Evolutionary conservation across 768 basidiomycete genomes (phyloP).

Genomic region (Tylopilus plumbeoviolaceoides): DNA sequence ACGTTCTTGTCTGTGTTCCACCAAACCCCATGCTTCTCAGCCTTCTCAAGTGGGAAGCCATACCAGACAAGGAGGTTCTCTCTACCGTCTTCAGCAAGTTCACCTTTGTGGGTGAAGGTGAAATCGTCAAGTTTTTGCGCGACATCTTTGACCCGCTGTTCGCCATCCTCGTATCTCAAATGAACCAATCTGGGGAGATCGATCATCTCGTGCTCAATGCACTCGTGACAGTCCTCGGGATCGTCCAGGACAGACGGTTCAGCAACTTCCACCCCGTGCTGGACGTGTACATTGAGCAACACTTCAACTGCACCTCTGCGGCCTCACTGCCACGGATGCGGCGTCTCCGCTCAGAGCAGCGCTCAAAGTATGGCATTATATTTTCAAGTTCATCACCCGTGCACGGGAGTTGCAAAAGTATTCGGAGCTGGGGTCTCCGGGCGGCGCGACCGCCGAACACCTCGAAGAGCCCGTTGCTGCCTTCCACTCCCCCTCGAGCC

Average conservation of each 20-base stretch:
- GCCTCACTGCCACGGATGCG: slow-evolving; percentile 68
- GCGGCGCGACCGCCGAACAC: slow-evolving; percentile 81
- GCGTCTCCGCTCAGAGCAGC: slow-evolving; percentile 82
- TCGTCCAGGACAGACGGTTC: slow-evolving; percentile 91
- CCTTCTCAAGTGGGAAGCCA: slow-evolving; percentile 76
- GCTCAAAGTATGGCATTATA: slow-evolving; percentile 94
- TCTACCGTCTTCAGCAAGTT: slow-evolving; percentile 76
- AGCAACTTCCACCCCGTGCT: slow-evolving; percentile 92
- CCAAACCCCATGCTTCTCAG: slow-evolving; percentile 75
- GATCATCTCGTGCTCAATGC: slow-evolving; percentile 87
- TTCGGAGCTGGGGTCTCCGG: slow-evolving; percentile 74
- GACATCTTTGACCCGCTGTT: slow-evolving; percentile 94
- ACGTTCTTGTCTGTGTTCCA: slow-evolving; percentile 89
- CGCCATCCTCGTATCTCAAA: slow-evolving; percentile 72
- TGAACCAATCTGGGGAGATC: slow-evolving; percentile 73
- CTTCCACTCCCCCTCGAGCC: no score
- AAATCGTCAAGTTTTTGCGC: slow-evolving; percentile 89
- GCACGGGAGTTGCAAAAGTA: slow-evolving; percentile 84
- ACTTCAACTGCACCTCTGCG: slow-evolving; percentile 78
- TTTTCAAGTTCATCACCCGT: slow-evolving; percentile 92
- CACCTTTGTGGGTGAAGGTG: slow-evolving; percentile 89
- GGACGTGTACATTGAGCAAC: slow-evolving; percentile 88
- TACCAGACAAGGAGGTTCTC: slow-evolving; percentile 60
- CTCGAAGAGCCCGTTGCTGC: slow-evolving; percentile 43
- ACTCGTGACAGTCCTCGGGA: slow-evolving; percentile 85